Evolutionary conservation across 1,139 yeast species (phyloP), one percentile per base, ranked within the genome.

Genomic region (Yamadazyma buinensis): DNA sequence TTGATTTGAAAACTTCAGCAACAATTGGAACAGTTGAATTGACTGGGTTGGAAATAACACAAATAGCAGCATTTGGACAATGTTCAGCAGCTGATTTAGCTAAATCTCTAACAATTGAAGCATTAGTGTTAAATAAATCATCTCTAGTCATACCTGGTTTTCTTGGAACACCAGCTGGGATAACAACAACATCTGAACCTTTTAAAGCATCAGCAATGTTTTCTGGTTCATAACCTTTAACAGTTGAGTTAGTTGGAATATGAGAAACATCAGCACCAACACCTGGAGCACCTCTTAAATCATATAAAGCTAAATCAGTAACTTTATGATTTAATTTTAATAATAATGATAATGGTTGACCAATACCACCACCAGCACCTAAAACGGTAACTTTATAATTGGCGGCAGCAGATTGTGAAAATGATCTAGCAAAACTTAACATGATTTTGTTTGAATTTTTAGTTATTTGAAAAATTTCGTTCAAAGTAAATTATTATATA

Each of bases 131-230:
- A 76, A 90, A 87, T 59, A 90, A 75, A 59, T 90, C 97, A 60
- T 90, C 97, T 64, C 97, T 81, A 47, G 97, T 85, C 97, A 90
- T 90, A 49, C 97, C 97, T 38, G 97, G 97, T 71, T 90, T 90
- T 71, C 97, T 80, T 60, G 97, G 97, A 40, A 90, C 86, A 58
- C 97, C 97, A 33, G 97, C 97, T 44, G 97, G 96, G 58, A 90
- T 84, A 41, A 90, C 78, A 44, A 90, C 84, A 43, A 88, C 73
- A 52, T 84, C 84, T 19, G 95, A 71, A 33, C 79, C 84, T 34
- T 72, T 62, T 48, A 90, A 71, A 19, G 95, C 94, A 36, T 64
- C 68, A 46, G 72, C 68, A 42, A 78, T 72, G 43, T 55, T 53
- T 35, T 75, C 80, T 41, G 94, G 90, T 47, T 82, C 70, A 67